Conservation (phyloP, 163 green algal species). For the Scenedesmus sp. region DNA sequence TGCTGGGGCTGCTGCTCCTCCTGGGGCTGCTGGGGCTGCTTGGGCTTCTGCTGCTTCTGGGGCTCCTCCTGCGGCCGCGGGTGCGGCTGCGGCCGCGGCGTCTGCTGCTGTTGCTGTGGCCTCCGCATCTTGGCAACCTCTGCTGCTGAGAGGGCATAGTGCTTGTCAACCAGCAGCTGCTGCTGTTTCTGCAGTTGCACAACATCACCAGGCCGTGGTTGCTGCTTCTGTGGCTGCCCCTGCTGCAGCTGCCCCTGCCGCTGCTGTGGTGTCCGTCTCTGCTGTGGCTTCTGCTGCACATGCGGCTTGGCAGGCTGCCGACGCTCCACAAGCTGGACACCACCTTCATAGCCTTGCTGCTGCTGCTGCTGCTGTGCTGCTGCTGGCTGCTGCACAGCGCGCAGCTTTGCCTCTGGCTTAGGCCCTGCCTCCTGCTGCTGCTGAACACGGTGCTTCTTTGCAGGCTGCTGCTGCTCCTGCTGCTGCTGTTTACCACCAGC, state of each 20-base stretch:
- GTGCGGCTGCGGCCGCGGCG: too few species aligned
- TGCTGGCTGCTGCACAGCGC: background rate
- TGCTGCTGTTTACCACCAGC: background rate
- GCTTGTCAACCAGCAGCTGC: background rate
- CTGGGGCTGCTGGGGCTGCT: too few species aligned
- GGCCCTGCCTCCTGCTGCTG: conserved; percentile 1
- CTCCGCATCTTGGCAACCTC: background rate
- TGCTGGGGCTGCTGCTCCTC: too few species aligned
- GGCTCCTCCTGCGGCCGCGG: too few species aligned
- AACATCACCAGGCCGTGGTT: background rate
- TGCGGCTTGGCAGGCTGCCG: background rate
- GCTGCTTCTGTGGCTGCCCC: background rate
- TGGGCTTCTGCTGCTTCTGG: too few species aligned
- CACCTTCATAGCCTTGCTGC: too few species aligned
- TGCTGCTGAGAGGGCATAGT: background rate
- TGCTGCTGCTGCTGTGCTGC: background rate
- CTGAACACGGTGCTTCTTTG: background rate
- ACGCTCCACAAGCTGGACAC: too few species aligned
- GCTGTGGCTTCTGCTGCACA: background rate
- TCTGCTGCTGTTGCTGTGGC: too few species aligned
- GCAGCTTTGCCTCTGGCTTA: background rate
- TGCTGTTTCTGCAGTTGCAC: background rate
- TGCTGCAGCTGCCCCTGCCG: background rate
- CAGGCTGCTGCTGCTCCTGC: background rate
- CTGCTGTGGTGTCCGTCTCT: background rate